Evolutionary conservation across 257 asterid genomes (phyloP).

Genomic region (Marsdenia floribunda): DNA sequence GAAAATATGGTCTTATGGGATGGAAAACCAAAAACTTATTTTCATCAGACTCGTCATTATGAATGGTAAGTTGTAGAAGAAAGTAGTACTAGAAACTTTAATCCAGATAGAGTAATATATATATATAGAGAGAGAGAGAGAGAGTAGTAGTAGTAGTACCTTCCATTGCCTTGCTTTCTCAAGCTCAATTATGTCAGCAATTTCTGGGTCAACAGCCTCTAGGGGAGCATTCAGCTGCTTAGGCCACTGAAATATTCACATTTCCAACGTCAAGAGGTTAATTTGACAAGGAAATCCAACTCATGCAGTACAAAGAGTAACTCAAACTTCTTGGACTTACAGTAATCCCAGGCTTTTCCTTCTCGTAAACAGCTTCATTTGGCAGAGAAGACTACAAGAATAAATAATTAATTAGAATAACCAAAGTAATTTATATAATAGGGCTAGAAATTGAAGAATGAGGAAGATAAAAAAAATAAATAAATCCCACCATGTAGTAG

Average conservation of each 20-base stretch:
- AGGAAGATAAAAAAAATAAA: not conserved
- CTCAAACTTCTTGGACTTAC: conserved; percentile 36
- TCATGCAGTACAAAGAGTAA: not conserved
- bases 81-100: not conserved
- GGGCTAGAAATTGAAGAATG: not conserved
- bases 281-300: not conserved
- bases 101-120: not conserved
- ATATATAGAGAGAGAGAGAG: too few relatives aligned
- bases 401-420: not conserved
- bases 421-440: not conserved
- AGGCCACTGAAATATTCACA: conserved; percentile 55
- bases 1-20: not conserved
- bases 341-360: conserved; percentile 60
- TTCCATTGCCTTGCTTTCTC: conserved; percentile 99
- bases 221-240: conserved; percentile 74
- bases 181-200: conserved; percentile 85
- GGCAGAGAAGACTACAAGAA: conserved; percentile 66
- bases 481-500: conserved; percentile 52
- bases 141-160: conserved; percentile 29
- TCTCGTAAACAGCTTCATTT: conserved; percentile 69
- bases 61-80: not conserved
- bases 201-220: conserved; percentile 83
- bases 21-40: not conserved
- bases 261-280: not conserved
- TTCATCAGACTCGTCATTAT: not conserved